A percentile compares a stretch with the other conserved stretches of the same genome.
Evolutionary conservation across 129 eudicot genomes (phyloP).

Genomic region (Silybum marianum): DNA sequence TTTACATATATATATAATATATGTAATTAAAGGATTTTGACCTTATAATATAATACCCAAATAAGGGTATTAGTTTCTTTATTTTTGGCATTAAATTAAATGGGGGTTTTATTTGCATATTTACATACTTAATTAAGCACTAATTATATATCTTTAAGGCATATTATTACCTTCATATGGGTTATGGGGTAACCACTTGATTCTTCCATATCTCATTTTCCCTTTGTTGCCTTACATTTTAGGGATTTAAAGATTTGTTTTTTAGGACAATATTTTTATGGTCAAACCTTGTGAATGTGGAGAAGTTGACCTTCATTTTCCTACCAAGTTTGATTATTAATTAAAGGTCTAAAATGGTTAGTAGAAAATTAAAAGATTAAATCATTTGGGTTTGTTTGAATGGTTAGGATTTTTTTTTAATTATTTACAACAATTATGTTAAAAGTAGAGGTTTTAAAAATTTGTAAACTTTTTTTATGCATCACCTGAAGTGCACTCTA

Average conservation of each 20-base stretch:
- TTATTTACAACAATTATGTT: too few species aligned
- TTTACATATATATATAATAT: neutral
- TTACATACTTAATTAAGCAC: slow-evolving; percentile 24
- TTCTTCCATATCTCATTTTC: slow-evolving; percentile 24
- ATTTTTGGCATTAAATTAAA: slow-evolving; percentile 29
- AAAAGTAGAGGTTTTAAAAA: too few species aligned
- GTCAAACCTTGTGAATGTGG: slow-evolving; percentile 9
- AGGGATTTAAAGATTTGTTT: slow-evolving; percentile 32
- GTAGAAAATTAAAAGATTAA: neutral
- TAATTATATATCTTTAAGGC: slow-evolving; percentile 32
- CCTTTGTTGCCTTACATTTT: slow-evolving; percentile 34
- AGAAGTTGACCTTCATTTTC: slow-evolving; percentile 15
- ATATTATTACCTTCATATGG: slow-evolving; percentile 12
- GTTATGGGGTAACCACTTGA: slow-evolving; percentile 14
- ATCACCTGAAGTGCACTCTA: too few species aligned
- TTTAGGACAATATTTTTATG: slow-evolving; percentile 29
- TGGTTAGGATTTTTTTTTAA: neutral
- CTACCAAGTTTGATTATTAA: slow-evolving; percentile 3
- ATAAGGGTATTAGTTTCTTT: slow-evolving; percentile 37
- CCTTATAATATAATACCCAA: slow-evolving; percentile 35
- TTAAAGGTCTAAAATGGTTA: neutral
- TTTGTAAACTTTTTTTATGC: too few species aligned
- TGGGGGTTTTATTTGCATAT: slow-evolving; percentile 25
- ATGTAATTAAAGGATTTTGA: slow-evolving; percentile 29
- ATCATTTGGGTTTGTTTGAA: neutral